Conservation (phyloP, 805 yeast species). For the Pichia phayaonensis region DNA sequence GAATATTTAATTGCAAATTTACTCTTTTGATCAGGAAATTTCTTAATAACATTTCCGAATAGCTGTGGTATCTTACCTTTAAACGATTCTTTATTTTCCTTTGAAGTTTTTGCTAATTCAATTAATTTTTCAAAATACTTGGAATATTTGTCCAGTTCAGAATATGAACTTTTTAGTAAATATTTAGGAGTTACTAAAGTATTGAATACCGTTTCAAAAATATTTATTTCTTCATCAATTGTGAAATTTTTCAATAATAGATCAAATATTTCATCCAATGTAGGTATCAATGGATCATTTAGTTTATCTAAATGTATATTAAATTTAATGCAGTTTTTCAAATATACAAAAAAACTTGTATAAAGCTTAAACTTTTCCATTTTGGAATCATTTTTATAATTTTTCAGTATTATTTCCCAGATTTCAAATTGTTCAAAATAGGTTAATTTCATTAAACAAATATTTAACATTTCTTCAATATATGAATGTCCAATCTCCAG, state of each 20-base stretch:
- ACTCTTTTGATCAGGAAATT: conserved; percentile 56
- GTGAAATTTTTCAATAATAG: not conserved
- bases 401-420: not conserved
- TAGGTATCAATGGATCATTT: not conserved
- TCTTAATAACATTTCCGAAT: conserved; percentile 28
- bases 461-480: not conserved
- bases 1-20: conserved; percentile 42
- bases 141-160: conserved; percentile 41
- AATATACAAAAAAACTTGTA: conserved; percentile 2
- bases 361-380: not conserved
- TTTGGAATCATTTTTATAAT: not conserved
- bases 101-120: not conserved
- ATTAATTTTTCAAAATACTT: conserved; percentile 38
- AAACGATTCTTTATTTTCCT: not conserved
- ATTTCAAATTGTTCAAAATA: not conserved
- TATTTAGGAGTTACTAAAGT: conserved; percentile 28
- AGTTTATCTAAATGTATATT: not conserved
- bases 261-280: not conserved
- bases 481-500: not conserved
- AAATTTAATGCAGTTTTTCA: conserved; percentile 1
- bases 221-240: not conserved
- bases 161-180: conserved; percentile 30
- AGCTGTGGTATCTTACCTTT: conserved; percentile 15
- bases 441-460: not conserved
- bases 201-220: conserved; percentile 14